Evolutionary conservation across 2,329 filamentous ascomycete genomes (phyloP).

Genomic region (Byssoonygena ceratinophila): DNA sequence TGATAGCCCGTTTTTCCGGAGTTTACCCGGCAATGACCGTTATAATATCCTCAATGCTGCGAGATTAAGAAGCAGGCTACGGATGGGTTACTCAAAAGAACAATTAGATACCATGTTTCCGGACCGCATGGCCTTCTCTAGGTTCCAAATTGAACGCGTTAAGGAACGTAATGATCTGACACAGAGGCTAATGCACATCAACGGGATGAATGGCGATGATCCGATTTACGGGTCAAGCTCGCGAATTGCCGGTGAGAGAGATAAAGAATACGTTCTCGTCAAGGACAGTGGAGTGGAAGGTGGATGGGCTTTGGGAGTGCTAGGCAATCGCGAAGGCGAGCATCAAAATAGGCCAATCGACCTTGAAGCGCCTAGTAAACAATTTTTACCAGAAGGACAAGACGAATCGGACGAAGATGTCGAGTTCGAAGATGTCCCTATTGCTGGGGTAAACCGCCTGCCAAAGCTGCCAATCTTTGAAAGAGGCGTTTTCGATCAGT

Average conservation of each 20-base stretch:
- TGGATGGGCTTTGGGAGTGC: constrained; percentile 90
- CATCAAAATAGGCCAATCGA: constrained; percentile 83
- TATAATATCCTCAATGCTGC: constrained; percentile 98
- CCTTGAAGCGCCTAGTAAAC: constrained; percentile 56
- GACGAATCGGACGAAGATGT: constrained; percentile 60
- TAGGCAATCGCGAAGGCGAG: constrained; percentile 71
- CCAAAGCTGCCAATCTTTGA: constrained; percentile 48
- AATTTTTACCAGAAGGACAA: constrained; percentile 45
- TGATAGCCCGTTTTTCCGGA: constrained; percentile 88
- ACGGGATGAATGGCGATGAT: constrained; percentile 74
- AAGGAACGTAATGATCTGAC: constrained; percentile 88
- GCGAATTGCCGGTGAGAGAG: constrained; percentile 58
- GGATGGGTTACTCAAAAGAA: constrained; percentile 95
- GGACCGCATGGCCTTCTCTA: constrained; percentile 91
- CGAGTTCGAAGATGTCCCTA: constrained; percentile 85
- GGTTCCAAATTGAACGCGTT: constrained; percentile 91
- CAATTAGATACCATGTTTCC: constrained; percentile 96
- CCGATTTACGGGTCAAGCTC: constrained; percentile 51
- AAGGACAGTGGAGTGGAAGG: constrained; percentile 93
- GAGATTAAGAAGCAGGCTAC: constrained; percentile 69
- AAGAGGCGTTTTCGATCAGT: constrained; percentile 29
- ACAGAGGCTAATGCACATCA: constrained; percentile 85
- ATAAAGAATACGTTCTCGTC: constrained; percentile 88
- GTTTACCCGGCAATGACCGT: constrained; percentile 74
- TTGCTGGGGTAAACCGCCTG: constrained; percentile 76